Evolutionary conservation across 176 grass and related monocot species (phyloP), one percentile per base, ranked within the genome.

Genomic region (Dendrocalamus sinicus): DNA sequence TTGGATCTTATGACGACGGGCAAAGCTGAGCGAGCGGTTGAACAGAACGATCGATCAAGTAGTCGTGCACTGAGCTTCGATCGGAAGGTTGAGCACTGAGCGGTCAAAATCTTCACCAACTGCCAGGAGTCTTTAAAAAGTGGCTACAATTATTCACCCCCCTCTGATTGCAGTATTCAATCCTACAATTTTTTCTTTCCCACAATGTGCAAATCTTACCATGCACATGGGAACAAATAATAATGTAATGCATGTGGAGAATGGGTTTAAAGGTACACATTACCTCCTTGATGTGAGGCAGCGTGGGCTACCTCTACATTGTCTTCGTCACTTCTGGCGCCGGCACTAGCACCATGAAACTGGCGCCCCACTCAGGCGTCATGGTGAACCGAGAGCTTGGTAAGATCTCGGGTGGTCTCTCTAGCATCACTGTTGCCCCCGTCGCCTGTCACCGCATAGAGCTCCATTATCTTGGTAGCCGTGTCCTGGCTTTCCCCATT

Each of bases 391-490:
- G 45, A 37, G 89, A 85, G 85, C 85, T 91, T 17, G 69, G 43
- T 14, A 88, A 59, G 15, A 88, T 85, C 46, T 79, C 79, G 1
- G 30, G 78, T 57, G 79, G 89, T 30, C 84, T 44, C 80, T 91
- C 76, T 52, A 85, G 85, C 4, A 81, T 91, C 12, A 79, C 76
- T 28, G 69, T 69, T 69, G 85, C 75, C 74, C 40, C 79, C 74
- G 47, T 61, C 67, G 16, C 87, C 91, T 20, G 66, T 26, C 2
- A 84, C 76, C 2, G 54, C 37, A 74, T 83, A 94, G 26, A 94
- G 90, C 55, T 88, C 85, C 93, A 94, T 92, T 75, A 94, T 94
- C 90, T 88, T 94, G 70, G 79, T 63, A 16, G 90, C 90, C 8
- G 85, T 88, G 62, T 94, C 88, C 40, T 63, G 64, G 88, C 90